Conservation (phyloP, 2,329 filamentous ascomycete species). For the Atkinsonella texensis region DNA sequence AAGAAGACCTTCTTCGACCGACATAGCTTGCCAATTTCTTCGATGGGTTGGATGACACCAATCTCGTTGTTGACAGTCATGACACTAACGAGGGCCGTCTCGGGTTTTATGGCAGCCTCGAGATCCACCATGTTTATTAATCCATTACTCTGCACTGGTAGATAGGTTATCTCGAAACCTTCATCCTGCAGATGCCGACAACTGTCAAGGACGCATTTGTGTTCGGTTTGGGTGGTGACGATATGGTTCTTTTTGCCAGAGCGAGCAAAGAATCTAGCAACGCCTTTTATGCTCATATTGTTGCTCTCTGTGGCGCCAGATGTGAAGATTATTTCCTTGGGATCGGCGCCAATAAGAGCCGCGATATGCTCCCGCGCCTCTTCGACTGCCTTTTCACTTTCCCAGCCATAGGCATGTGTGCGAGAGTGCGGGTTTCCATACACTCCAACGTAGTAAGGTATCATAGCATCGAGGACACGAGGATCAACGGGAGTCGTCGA, state of each 20-base stretch:
- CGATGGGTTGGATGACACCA: constrained; percentile 92
- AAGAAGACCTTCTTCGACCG: constrained; percentile 91
- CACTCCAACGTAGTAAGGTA: constrained; percentile 83
- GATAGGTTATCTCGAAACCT: constrained; percentile 92
- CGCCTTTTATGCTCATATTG: constrained; percentile 99
- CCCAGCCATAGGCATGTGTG: constrained; percentile 97
- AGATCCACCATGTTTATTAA: constrained; percentile 73
- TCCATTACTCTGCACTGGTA: constrained; percentile 81
- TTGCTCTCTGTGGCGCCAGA: constrained; percentile 97
- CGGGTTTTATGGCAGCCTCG: constrained; percentile 78
- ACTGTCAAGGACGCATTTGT: constrained; percentile 97
- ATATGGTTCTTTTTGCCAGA: constrained; percentile 97
- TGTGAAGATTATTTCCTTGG: constrained; percentile 98
- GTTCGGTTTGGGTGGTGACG: constrained; percentile 93
- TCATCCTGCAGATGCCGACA: constrained; percentile 95
- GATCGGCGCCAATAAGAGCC: constrained; percentile 77
- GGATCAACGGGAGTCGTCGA: constrained; percentile 93
- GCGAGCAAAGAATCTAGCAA: constrained; percentile 87
- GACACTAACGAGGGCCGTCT: constrained; percentile 86
- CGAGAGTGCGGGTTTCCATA: constrained; percentile 97
- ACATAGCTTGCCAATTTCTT: constrained; percentile 87
- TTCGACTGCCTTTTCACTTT: constrained; percentile 90
- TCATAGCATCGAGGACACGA: constrained; percentile 89
- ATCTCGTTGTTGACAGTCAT: constrained; percentile 99
- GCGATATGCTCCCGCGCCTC: constrained; percentile 76